Percentiles rank a stretch among this genome's conserved stretches.
These are phyloP conservation scores for Cladosporium cucumerinum DNA, from an alignment of 2,329 filamentous ascomycete genomes.

Conservation along the genomic window DNA sequence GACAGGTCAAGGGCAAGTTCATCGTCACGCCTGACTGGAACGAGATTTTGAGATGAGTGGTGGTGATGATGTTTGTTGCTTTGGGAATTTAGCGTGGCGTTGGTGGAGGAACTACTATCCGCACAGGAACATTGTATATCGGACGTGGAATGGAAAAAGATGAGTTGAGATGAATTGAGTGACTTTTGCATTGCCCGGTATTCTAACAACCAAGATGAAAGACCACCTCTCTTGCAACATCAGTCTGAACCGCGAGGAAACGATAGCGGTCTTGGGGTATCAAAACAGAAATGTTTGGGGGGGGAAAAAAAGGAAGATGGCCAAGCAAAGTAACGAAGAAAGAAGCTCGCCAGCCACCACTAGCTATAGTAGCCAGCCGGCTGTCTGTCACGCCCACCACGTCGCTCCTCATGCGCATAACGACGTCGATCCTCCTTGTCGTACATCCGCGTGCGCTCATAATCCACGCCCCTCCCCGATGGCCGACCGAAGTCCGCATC, in stretches of 20 bases:
- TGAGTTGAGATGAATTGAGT: neutral
- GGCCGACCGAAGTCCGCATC: neutral
- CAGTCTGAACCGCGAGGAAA: conserved; percentile 2
- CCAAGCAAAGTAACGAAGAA: neutral
- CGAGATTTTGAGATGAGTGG: conserved; percentile 41
- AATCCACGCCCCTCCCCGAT: neutral
- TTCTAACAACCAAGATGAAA: neutral
- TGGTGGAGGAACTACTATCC: neutral
- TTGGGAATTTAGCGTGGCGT: conserved; percentile 16
- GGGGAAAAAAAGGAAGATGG: neutral
- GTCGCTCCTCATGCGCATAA: neutral
- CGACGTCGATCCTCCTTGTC: neutral
- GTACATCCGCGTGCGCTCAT: neutral
- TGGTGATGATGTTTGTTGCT: conserved; percentile 18
- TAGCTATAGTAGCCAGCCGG: neutral
- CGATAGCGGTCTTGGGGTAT: conserved; percentile 8
- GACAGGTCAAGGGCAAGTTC: conserved; percentile 62
- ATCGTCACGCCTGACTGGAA: conserved; percentile 61
- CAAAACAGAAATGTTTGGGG: neutral
- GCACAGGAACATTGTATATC: neutral
- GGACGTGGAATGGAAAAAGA: neutral
- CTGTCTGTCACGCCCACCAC: neutral
- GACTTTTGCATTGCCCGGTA: neutral
- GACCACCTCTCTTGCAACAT: neutral
- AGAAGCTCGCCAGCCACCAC: neutral